Evolutionary conservation across 441 rosid species (phyloP), one percentile per base, ranked within the genome.

Genomic region (Aquilaria agallochum): DNA sequence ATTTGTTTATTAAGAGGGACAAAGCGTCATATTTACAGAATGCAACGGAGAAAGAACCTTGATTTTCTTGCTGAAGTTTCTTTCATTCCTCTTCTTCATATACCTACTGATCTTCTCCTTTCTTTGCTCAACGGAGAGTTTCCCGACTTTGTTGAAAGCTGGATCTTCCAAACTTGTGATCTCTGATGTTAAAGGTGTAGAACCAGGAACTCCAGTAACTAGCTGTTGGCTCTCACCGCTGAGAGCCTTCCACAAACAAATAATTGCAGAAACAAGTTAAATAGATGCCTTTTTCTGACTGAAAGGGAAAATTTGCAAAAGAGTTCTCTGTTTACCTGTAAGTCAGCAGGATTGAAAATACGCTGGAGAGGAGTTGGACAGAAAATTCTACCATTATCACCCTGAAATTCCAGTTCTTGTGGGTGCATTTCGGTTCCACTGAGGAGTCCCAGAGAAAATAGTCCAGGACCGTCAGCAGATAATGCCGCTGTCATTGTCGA

Each of bases 61-160:
- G 49, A 94, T 94, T 88, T 94, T 94, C 88, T 87, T 94, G 94
- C 92, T 79, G 87, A 94, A 94, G 59, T 94, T 91, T 56, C 99
- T 89, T 68, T 94, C 94, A 65, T 85, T 91, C 66, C 96, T 80
- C 70, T 94, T 94, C 88, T 91, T 91, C 96, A 91, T 78, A 73
- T 91, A 94, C 77, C 96, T 83, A 62, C 82, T 92, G 65, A 94
- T 91, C 81, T 91, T 94, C 77, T 94, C 98, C 69, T 83, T 91
- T 69, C 97, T 84, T 61, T 94, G 90, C 72, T 94, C 96, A 1
- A 80, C 80, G 0, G 98, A 78, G 14, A 94, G 84, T 59, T 86
- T 94, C 2, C 92, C 89, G 5, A 85, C 88, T 67, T 80, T 94
- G 69, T 79, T 94, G 66, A 80, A 80, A 53, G 72, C 72, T 50